These are phyloP conservation scores for Golubevia sp. DNA, from an alignment of 1,284 basidiomycete genomes.

Conservation along the genomic window DNA sequence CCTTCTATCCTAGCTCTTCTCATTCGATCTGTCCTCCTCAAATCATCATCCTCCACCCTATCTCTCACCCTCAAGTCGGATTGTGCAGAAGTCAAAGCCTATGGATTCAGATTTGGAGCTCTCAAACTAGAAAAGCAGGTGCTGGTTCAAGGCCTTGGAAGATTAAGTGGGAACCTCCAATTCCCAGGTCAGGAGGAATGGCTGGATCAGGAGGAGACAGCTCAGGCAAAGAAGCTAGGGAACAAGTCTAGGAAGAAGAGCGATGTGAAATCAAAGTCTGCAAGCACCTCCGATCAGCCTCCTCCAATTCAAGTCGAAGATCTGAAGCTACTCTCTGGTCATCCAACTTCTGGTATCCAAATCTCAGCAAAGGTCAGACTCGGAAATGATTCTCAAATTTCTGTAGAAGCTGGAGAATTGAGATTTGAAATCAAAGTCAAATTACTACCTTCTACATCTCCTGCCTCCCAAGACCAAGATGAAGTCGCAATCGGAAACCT, in stretches of 20 bases:
- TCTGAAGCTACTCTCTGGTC: constrained; percentile 27
- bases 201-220: neutral
- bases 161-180: constrained; percentile 24
- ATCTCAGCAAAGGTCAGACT: constrained; percentile 24
- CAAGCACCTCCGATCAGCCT: neutral
- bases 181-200: constrained; percentile 2
- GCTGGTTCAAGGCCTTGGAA: constrained; percentile 19
- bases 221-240: constrained; percentile 10
- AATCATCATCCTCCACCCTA: constrained; percentile 7
- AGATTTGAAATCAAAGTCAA: constrained; percentile 4
- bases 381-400: constrained; percentile 19
- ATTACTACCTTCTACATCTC: too few species aligned
- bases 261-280: neutral
- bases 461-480: constrained; percentile 5
- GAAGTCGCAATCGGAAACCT: constrained; percentile 10
- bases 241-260: neutral
- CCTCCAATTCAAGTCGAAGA: constrained; percentile 13
- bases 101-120: constrained; percentile 31
- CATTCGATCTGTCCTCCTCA: constrained; percentile 13
- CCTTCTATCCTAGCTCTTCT: constrained; percentile 14
- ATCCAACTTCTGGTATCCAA: constrained; percentile 22
- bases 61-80: constrained; percentile 10
- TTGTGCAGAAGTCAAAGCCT: constrained; percentile 31
- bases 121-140: constrained; percentile 30
- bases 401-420: constrained; percentile 10